phyloP scores from a whole-genome alignment of 371 early-diverging fungal species.

The Sanchytrium tribonematis region DNA sequence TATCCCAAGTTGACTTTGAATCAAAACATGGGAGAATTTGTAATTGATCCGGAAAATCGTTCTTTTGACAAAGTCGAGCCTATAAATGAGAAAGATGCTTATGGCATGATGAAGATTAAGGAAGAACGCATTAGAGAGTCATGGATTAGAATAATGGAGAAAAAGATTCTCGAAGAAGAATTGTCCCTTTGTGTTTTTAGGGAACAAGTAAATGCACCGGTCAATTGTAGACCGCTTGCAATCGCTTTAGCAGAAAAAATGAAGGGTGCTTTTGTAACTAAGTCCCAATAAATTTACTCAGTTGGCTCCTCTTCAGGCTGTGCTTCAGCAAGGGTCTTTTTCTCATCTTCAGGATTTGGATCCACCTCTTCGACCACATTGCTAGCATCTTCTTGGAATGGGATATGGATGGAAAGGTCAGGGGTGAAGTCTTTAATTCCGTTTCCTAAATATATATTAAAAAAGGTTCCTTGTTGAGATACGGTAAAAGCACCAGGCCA shows the following conservation, averaged over 20 bases:
- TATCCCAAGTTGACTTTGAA: too few relatives aligned
- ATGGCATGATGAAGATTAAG: not conserved
- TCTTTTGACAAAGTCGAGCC: not conserved
- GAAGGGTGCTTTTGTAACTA: not conserved
- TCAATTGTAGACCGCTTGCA: not conserved
- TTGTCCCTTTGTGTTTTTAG: not conserved
- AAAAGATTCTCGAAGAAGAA: not conserved
- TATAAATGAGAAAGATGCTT: not conserved
- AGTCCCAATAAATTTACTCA: not conserved
- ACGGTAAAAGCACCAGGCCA: slow-evolving; percentile 26
- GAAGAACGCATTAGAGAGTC: not conserved
- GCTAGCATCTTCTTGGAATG: not conserved
- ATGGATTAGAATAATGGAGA: not conserved
- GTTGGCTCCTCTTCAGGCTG: not conserved
- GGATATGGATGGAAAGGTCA: not conserved
- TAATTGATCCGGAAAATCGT: not conserved
- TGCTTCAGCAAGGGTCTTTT: not conserved
- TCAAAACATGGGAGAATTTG: not conserved
- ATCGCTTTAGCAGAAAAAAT: not conserved
- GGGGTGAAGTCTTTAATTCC: slow-evolving; percentile 11
- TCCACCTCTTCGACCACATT: not conserved
- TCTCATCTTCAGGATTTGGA: not conserved
- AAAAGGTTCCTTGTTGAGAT: slow-evolving; percentile 23
- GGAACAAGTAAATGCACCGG: not conserved
- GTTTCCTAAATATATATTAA: slow-evolving; percentile 23